These are phyloP conservation scores for Alternaria triticimaculans DNA, from an alignment of 2,329 filamentous ascomycete genomes.

Conservation along the genomic window DNA sequence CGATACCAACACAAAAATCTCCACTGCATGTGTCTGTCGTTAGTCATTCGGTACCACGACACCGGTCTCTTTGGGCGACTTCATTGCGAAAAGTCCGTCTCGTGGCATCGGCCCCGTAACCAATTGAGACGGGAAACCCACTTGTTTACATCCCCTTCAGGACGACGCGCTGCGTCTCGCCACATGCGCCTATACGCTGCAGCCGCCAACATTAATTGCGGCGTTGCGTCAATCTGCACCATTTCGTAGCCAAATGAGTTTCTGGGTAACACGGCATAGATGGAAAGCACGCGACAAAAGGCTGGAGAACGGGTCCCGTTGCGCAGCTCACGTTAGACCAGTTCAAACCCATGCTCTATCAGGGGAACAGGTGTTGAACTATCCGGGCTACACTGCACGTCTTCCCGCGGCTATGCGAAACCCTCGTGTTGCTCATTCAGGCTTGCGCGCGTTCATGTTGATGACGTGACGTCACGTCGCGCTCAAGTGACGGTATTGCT, in stretches of 20 bases:
- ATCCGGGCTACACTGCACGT: neutral
- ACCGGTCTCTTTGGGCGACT: neutral
- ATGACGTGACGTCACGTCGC: neutral
- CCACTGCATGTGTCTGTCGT: neutral
- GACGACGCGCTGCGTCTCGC: neutral
- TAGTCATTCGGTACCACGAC: neutral
- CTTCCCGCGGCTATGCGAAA: neutral
- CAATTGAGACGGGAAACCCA: neutral
- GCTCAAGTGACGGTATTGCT: neutral
- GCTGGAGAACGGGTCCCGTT: neutral
- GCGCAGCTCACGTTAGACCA: neutral
- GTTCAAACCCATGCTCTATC: neutral
- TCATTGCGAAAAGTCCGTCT: neutral
- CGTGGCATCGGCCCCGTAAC: neutral
- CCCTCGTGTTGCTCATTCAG: neutral
- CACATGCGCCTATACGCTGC: conserved; percentile 2
- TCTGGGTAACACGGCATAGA: neutral
- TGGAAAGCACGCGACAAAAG: neutral
- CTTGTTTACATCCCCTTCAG: conserved; percentile 1
- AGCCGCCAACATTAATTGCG: conserved; percentile 6
- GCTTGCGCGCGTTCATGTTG: neutral
- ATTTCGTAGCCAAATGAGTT: neutral
- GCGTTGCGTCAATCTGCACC: neutral
- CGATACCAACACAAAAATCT: neutral
- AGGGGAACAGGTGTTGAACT: neutral